phyloP scores from a whole-genome alignment of 2,329 filamentous ascomycete species.

The Talaromyces sp. region DNA sequence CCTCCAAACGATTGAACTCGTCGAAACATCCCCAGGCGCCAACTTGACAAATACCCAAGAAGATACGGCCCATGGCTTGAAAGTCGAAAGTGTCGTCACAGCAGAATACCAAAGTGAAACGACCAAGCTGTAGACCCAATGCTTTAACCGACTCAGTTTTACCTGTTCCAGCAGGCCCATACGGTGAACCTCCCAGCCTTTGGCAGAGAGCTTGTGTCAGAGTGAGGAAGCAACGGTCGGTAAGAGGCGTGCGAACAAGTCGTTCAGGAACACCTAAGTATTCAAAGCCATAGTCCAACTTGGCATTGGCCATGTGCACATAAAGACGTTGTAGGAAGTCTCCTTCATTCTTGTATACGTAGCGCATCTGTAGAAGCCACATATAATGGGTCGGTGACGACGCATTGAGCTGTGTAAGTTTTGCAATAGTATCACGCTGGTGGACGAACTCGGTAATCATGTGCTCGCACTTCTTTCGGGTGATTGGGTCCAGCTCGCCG shows the following conservation, averaged over 20 bases:
- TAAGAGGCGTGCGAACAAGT: conserved; percentile 92
- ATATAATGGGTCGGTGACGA: conserved; percentile 73
- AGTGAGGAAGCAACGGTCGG: conserved; percentile 96
- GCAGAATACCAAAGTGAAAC: conserved; percentile 98
- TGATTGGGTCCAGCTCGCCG: conserved; percentile 78
- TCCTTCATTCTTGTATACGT: conserved; percentile 78
- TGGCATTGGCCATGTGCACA: conserved; percentile 95
- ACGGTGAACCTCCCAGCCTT: conserved; percentile 90
- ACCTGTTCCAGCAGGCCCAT: conserved; percentile 93
- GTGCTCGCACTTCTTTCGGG: conserved; percentile 95
- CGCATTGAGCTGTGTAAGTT: conserved; percentile 71
- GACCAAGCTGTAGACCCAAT: conserved; percentile 88
- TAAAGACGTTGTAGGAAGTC: conserved; percentile 76
- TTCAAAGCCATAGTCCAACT: conserved; percentile 93
- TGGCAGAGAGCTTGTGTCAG: conserved; percentile 94
- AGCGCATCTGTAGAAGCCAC: conserved; percentile 97
- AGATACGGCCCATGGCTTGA: conserved; percentile 98
- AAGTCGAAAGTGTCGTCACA: conserved; percentile 99
- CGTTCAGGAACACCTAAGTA: conserved; percentile 95
- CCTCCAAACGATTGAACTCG: conserved; percentile 98
- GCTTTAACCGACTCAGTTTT: conserved; percentile 99
- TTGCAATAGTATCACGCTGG: conserved; percentile 88
- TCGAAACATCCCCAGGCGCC: conserved; percentile 99
- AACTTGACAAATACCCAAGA: conserved; percentile 97
- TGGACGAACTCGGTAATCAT: conserved; percentile 98